Evolutionary conservation across 352 stramenopile genomes (phyloP), one percentile per base, ranked within the genome.

Genomic region (Globisporangium polare): DNA sequence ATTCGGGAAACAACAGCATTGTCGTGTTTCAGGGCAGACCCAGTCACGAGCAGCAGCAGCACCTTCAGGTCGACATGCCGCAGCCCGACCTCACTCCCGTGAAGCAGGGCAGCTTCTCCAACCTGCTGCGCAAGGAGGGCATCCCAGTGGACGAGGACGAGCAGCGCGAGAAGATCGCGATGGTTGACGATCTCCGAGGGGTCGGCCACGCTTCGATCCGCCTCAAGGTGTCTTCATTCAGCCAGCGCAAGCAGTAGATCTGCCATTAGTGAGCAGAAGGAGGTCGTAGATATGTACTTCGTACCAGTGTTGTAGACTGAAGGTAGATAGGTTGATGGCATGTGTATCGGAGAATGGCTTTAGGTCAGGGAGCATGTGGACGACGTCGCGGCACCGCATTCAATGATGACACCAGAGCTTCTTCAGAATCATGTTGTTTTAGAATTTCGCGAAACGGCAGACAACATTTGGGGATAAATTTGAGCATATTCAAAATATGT

Each of bases 81-180:
- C 26, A 47, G 18, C 75, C 73, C 1, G 50, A 80, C 61, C 67
- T 87, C 15, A 77, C 71, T 6, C 69, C 72, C 49, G 26, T 73
- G 53, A 71, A 65, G 22, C 69, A 66, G 69, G 77, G 75, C 20
- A 75, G 69, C 51, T 85, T 87, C 56, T 66, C 67, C 2, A 76
- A 58, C 4, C 46, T 87, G 46, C 72, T 87, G 45, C 72, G 71
- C 3, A 73, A 62, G 62, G 72, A 75, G 58, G 77, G 77, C 26
- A 73, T 87, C 12, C 47, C 73, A 31, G 71, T 80, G 26, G 77
- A 87, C 22, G 74, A 85, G 49, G 73, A 82, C 61, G 72, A 72
- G 41, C 58, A 54, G 41, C 65, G 75, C 22, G 59, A 64, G 54
- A 76, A 69, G 33, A 60, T 53, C 18, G 66, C 63, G 9, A 69